Conservation (phyloP, 176 grass and related monocot genomes). For the Coix lacrymajobi region DNA sequence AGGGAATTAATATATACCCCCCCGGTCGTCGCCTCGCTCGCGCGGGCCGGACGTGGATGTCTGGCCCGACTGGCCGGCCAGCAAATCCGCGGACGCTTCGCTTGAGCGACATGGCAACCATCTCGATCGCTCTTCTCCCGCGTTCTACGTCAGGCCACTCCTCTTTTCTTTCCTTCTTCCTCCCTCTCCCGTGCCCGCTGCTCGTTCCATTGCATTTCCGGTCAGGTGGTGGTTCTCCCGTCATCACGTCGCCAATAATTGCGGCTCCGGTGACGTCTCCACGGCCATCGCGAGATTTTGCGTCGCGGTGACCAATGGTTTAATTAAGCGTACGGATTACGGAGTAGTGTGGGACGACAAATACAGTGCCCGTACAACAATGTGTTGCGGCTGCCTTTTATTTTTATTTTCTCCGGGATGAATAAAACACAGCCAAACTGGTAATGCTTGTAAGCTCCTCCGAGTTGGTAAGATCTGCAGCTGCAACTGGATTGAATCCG, state of each 20-base stretch:
- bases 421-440: not conserved
- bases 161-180: not conserved
- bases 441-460: not conserved
- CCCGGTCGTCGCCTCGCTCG: not conserved
- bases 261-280: slow-evolving; percentile 11
- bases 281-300: not conserved
- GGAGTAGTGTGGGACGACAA: not conserved
- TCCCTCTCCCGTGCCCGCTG: slow-evolving; percentile 27
- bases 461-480: slow-evolving; percentile 2
- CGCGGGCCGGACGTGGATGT: slow-evolving; percentile 34
- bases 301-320: not conserved
- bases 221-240: slow-evolving; percentile 24
- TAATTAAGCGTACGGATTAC: not conserved
- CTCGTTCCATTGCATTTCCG: not conserved
- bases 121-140: not conserved
- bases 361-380: not conserved
- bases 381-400: not conserved
- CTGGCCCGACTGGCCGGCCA: slow-evolving; percentile 15
- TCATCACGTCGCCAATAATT: slow-evolving; percentile 22
- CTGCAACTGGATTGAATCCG: not conserved
- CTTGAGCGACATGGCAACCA: slow-evolving; percentile 10
- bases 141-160: slow-evolving; percentile 31
- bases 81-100: not conserved
- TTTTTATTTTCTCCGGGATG: not conserved
- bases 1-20: not conserved